phyloP scores from a whole-genome alignment of 208 protist genomes.

The Crithidia acanthocephali region DNA sequence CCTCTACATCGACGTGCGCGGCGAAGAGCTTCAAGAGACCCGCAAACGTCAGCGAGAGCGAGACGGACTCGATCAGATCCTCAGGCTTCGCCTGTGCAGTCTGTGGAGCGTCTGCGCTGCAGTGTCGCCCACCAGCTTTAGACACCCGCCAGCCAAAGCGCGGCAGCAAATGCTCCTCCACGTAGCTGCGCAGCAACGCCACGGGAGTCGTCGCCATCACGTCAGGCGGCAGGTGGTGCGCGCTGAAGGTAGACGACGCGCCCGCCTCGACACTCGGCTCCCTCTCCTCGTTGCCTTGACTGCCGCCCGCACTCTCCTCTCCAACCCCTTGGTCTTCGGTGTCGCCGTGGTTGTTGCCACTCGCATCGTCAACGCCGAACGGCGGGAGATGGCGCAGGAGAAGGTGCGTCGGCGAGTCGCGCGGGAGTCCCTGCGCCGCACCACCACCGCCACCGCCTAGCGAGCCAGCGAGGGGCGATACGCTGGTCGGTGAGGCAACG shows the following conservation, averaged over 20 bases:
- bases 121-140: not conserved
- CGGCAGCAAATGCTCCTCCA: constrained; percentile 20
- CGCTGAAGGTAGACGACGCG: not conserved
- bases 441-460: not conserved
- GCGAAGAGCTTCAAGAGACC: constrained; percentile 35
- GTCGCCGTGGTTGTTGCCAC: not conserved
- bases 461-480: not conserved
- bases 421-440: not conserved
- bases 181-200: constrained; percentile 22
- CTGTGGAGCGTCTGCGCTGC: not conserved
- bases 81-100: not conserved
- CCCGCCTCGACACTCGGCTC: not conserved
- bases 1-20: constrained; percentile 35
- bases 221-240: not conserved
- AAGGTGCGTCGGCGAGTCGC: not conserved
- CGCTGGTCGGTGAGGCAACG: not conserved
- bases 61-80: constrained; percentile 15
- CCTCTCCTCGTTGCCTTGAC: not conserved
- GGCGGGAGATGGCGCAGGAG: constrained; percentile 6
- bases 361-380: not conserved
- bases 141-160: constrained; percentile 31
- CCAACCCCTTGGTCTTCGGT: no score
- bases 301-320: no score
- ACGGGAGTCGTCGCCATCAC: constrained; percentile 6
- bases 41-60: constrained; percentile 23